Evolutionary conservation across 2,329 filamentous ascomycete species (phyloP).

Genomic region (Phialocephala subalpina): DNA sequence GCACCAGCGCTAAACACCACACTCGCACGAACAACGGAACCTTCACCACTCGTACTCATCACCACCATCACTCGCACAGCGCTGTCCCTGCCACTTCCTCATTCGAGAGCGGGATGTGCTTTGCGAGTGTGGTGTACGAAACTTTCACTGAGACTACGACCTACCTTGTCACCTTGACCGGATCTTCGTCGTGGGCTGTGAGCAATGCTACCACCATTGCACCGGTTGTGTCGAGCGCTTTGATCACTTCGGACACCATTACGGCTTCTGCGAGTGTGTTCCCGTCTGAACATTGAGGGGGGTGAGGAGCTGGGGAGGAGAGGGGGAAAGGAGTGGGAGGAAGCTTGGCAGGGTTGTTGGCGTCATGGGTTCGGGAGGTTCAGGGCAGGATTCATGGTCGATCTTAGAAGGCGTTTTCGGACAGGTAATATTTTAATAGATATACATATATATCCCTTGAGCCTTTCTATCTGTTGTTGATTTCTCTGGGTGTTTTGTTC

Average conservation of each 20-base stretch:
- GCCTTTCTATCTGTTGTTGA: not conserved
- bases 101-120: not conserved
- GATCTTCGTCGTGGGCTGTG: not conserved
- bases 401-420: not conserved
- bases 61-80: not conserved
- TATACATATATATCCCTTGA: not conserved
- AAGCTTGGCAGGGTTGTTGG: not conserved
- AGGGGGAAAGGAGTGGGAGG: not conserved
- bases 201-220: not conserved
- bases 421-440: not conserved
- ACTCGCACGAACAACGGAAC: not conserved
- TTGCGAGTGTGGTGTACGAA: not conserved
- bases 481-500: not conserved
- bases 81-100: not conserved
- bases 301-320: too few species aligned
- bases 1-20: not conserved
- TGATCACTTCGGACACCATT: not conserved
- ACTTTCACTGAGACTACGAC: slow-evolving; percentile 1
- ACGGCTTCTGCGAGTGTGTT: not conserved
- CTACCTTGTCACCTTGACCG: not conserved
- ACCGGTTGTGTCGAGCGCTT: not conserved
- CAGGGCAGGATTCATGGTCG: not conserved
- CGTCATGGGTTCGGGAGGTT: not conserved
- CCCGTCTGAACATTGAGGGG: too few species aligned
- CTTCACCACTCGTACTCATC: not conserved